Base-by-base conservation (phyloP, 257 asterid genomes). In the Solanum rostratum region DNA sequence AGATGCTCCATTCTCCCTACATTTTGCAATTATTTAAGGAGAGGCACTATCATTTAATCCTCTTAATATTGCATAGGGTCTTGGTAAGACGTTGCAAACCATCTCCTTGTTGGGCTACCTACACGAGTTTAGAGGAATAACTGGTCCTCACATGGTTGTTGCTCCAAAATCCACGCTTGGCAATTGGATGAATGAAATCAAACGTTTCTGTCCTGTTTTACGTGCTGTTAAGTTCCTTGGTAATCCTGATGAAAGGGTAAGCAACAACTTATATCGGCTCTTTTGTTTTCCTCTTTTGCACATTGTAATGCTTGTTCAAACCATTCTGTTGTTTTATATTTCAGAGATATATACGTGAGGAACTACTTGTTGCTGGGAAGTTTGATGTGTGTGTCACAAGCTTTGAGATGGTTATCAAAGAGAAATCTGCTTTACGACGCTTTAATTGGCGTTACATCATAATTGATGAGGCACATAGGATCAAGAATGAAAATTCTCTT, bases 61-160 rank as follows among this genome's bases (percentile, higher is more conserved):
- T 3, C 59, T 59, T 79, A 53, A 62, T 37, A 29, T 79, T 55
- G 53, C 76, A 79, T 60, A 97, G 99, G 99, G 99, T 46, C 97
- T 97, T 70, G 99, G 99, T 73, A 97, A 97, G 90, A 97, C 99
- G 5, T 90, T 97, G 92, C 99, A 97, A 92, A 97, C 99, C 81
- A 97, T 97, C 79, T 97, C 99, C 43, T 92, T 97, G 91, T 49
- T 97, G 87, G 99, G 99, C 45, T 97, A 97, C 89, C 93, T 97
- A 86, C 95, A 91, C 46, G 99, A 97, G 88, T 97, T 94, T 88
- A 91, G 97, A 90, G 99, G 99, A 88, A 97, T 97, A 84, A 97
- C 98, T 69, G 99, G 99, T 62, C 99, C 99, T 83, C 99, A 97
- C 89, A 97, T 97, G 99, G 99, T 97, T 87, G 99, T 95, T 88